Conservation (phyloP, 176 grass and related monocot genomes). For the Oryza meyeriana region DNA sequence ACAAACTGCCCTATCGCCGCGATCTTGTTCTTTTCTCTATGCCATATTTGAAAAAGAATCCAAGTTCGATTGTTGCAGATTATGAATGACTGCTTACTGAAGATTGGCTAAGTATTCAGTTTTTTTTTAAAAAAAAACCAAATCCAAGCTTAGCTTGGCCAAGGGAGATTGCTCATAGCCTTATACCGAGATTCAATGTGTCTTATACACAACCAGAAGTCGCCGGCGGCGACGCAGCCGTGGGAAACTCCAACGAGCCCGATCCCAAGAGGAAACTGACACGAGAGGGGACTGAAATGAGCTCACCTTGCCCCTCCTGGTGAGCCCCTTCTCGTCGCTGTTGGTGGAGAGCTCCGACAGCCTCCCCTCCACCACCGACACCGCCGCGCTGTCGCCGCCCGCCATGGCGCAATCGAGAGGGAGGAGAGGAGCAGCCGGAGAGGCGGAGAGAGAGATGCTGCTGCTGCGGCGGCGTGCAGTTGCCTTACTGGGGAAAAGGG, state of each 20-base stretch:
- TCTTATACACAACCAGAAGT: neutral
- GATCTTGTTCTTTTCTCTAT: neutral
- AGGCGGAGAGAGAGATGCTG: neutral
- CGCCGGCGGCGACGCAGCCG: neutral
- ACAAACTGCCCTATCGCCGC: neutral
- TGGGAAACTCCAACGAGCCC: neutral
- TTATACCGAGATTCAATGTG: neutral
- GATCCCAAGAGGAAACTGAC: neutral
- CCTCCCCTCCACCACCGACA: constrained; percentile 18
- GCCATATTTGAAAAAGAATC: neutral
- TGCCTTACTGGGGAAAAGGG: neutral
- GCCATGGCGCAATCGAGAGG: constrained; percentile 20
- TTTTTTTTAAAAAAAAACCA: neutral
- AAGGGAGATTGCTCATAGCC: neutral
- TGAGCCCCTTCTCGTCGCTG: constrained; percentile 17
- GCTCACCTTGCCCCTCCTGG: constrained; percentile 34
- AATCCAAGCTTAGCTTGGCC: neutral
- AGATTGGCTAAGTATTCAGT: neutral
- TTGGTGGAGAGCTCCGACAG: neutral
- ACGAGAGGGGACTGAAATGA: neutral
- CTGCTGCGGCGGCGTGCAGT: neutral
- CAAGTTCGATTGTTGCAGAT: neutral
- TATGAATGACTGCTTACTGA: neutral
- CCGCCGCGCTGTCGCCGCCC: constrained; percentile 11
- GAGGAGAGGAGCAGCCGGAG: neutral